Evolutionary conservation across 148 eudicot species (phyloP), one percentile per base, ranked within the genome.

Genomic region (Rhododendron williamsianum): DNA sequence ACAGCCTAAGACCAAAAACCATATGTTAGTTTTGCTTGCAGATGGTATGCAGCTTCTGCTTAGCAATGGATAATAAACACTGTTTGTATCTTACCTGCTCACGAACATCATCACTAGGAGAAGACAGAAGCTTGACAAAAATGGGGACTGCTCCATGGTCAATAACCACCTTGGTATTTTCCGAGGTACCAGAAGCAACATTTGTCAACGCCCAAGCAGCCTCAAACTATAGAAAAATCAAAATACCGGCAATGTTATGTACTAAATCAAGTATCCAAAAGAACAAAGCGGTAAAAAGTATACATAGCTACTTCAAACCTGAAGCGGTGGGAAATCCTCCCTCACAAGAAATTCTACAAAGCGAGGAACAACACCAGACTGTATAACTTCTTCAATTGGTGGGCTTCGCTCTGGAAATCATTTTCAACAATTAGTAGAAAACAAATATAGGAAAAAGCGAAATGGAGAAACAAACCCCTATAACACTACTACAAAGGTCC

Each of bases 151-250:
- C 94, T 30, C 95, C 98, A 86, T 94, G 95, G 87, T 94, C 95
- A 87, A 94, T 90, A 58, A 94, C 98, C 72, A 93, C 94, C 88
- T 87, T 93, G n/a, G 98, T 94, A 78, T 92, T 87, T 86, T 93
- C 95, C 21, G 98, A 92, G 48, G 95, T 94, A 86, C 98, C 95
- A 65, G 98, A 94, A 10, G 98, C 98, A 89, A 94, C 93, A 84
- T 94, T 94, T 82, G 98, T 94, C 73, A 94, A 93, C 0, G 98
- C 98, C 98, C 98, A 94, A 74, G 95, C 98, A 86, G 98, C 98
- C 85, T 94, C 98, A 90, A 94, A 93, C 95, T 94, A 88, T 49
- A 85, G 30, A 45, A 83, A 38, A 49, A 4, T 8, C 83, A 48
- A 43, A 78, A 54, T 33, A 78, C 49, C 69, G 65, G 27, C 52